Conservation (phyloP, 2,329 filamentous ascomycete species). For the Pseudogymnoascus sp. region DNA sequence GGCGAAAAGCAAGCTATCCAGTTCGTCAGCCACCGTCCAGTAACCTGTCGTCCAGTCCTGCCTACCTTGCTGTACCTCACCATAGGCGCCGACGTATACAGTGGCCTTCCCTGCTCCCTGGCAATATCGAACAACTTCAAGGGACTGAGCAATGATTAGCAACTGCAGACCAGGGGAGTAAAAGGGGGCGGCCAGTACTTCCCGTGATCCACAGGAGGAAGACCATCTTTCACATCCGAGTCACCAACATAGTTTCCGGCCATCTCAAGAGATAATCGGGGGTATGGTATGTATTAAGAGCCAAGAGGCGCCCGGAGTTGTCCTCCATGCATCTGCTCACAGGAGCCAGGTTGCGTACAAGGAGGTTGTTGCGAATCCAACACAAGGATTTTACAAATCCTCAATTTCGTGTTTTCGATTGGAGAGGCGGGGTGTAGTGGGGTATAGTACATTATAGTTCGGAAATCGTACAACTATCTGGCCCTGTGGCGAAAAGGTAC, state of each 20-base stretch:
- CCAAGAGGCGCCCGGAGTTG: not conserved
- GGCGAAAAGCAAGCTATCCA: slow-evolving; percentile 58
- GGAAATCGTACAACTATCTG: slow-evolving; percentile 1
- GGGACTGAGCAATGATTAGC: slow-evolving; percentile 35
- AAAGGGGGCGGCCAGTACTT: not conserved
- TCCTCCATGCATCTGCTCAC: not conserved
- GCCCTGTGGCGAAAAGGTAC: slow-evolving; percentile 10
- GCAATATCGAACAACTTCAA: slow-evolving; percentile 53
- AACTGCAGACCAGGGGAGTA: not conserved
- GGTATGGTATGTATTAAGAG: not conserved
- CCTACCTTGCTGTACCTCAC: slow-evolving; percentile 54
- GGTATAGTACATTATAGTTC: not conserved
- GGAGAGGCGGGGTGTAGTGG: not conserved
- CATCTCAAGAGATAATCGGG: not conserved
- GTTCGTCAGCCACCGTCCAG: not conserved
- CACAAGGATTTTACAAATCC: not conserved
- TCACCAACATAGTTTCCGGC: slow-evolving; percentile 3
- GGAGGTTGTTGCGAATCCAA: not conserved
- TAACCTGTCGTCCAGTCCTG: not conserved
- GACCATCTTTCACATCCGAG: not conserved
- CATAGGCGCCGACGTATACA: slow-evolving; percentile 61
- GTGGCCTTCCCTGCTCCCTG: slow-evolving; percentile 44
- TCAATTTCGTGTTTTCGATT: not conserved
- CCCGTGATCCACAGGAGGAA: not conserved
- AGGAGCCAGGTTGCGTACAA: not conserved